Evolutionary conservation across 78 protist genomes (phyloP), one percentile per base, ranked within the genome.

Genomic region (Guillardia theta): DNA sequence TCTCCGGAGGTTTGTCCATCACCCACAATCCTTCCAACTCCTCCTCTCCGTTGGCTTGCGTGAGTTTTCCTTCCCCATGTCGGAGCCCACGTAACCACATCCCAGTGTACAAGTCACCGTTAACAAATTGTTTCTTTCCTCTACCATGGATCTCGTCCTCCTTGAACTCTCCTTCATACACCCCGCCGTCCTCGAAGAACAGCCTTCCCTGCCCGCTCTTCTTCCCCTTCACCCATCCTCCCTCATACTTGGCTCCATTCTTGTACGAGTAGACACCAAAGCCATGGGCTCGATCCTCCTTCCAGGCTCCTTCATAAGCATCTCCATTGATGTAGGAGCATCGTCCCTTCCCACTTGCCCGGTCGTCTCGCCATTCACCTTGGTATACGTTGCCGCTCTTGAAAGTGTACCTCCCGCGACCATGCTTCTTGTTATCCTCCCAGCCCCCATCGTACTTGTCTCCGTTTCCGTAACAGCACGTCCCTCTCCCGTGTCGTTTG

Each of bases 251-350:
- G 24, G 50, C 93, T 3, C 93, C 78, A 9, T 43, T 48, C 2
- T 18, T 39, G 78, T 58, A 90, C 12, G 19, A 6, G 37, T 90
- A 90, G 48, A 12, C 33, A 12, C 93, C 93, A 2, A 58, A 19
- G 18, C 93, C 93, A 48, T 58, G 70, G 22, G 70, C 78, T 0
- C 78, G 41, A 48, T 58, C 93, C 58, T 90, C 78, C 78, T 58
- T 90, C 93, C 93, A 90, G 30, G 50, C 93, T 47, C 93, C 93
- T 15, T 22, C 76, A 48, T 90, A 90, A 70, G 36, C 37, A 48
- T 58, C 93, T 1, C 93, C 41, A 64, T 48, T 27, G 93, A 10
- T 15, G 50, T 78, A 78, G 6, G 46, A 27, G 90, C 90, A 80
- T 46, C 6, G 5, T 2, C 90, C 90, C 44, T 80, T 80, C 33